phyloP scores from a whole-genome alignment of 2,329 filamentous ascomycete species.

The Fusarium aywerte region DNA sequence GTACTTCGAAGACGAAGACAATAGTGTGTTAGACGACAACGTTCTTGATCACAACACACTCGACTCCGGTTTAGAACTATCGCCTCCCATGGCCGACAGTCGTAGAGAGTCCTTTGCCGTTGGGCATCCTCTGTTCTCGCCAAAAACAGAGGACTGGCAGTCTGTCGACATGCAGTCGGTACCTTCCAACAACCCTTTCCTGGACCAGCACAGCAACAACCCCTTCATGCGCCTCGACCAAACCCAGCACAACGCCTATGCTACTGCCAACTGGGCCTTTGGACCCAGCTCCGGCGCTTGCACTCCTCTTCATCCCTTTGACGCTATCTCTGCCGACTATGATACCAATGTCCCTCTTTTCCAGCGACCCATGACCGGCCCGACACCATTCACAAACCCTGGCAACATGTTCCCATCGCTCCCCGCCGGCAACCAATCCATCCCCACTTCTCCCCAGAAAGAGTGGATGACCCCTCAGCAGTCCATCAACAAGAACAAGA shows the following conservation, averaged over 20 bases:
- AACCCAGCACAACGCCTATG: constrained; percentile 56
- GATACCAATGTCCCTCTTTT: constrained; percentile 65
- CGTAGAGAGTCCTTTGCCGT: constrained; percentile 72
- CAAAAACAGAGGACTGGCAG: constrained; percentile 72
- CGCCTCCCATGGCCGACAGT: constrained; percentile 70
- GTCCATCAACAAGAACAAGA: constrained; percentile 64
- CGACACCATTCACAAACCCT: constrained; percentile 66
- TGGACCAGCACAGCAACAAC: constrained; percentile 68
- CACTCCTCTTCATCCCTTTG: constrained; percentile 77
- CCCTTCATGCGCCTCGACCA: constrained; percentile 74
- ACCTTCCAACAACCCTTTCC: constrained; percentile 71
- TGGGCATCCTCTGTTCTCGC: constrained; percentile 68
- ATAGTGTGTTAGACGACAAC: constrained; percentile 68
- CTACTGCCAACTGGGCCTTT: constrained; percentile 62
- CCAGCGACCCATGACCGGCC: constrained; percentile 62
- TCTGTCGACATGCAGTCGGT: constrained; percentile 73
- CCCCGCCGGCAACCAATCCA: constrained; percentile 59
- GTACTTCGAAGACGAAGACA: constrained; percentile 70
- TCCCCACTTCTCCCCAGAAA: constrained; percentile 67
- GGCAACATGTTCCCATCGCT: constrained; percentile 66
- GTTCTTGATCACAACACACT: constrained; percentile 68
- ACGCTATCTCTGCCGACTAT: constrained; percentile 66
- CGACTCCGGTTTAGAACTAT: constrained; percentile 72
- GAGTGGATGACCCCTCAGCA: constrained; percentile 65
- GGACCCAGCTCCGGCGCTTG: constrained; percentile 66